Evolutionary conservation across 2,329 filamentous ascomycete genomes (phyloP), one percentile per base, ranked within the genome.

Genomic region (Pseudogymnoascus sp.): DNA sequence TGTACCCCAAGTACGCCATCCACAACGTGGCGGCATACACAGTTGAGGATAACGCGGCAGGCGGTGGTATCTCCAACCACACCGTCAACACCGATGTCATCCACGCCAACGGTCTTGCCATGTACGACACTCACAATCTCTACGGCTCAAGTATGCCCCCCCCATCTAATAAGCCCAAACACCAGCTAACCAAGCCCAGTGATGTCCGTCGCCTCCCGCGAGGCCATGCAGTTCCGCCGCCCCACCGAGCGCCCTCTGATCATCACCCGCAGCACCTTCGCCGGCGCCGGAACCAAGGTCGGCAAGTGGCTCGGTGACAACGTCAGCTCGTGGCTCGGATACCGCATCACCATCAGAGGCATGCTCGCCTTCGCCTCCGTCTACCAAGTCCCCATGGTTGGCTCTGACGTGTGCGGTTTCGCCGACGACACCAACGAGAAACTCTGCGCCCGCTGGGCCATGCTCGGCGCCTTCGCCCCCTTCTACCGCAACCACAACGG

Each of bases 371-470:
- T 89, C 61, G 79, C 83, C 0, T 78, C 85, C 4, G 79, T 90
- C 64, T 90, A 86, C 74, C 87, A 89, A 67, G 73, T 90, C 0
- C 86, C 87, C 8, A 86, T 90, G 81, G 84, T 84, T 0, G 88
- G 88, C 11, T 80, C 84, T 2, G 91, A 96, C 67, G 87, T 92
- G 0, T 96, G 91, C 69, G 91, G 91, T 0, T 96, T 89, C 70
- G 87, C 79, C 10, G 81, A 78, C 12, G 82, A 89, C 69, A 86
- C 87, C 0, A 88, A 82, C 10, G 85, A 89, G 71, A 78, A 83
- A 53, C 81, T 92, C 5, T 92, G 89, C 72, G 84, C 88, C 3
- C 85, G 89, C n/a, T 93, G 89, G 89, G 84, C 88, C 1, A 81
- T 82, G 25, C 80, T 91, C 0, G 89, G 88, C 14, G 89, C 89